Base-by-base conservation (phyloP, 148 eudicot species). In the Fagopyrum homotropicum region DNA sequence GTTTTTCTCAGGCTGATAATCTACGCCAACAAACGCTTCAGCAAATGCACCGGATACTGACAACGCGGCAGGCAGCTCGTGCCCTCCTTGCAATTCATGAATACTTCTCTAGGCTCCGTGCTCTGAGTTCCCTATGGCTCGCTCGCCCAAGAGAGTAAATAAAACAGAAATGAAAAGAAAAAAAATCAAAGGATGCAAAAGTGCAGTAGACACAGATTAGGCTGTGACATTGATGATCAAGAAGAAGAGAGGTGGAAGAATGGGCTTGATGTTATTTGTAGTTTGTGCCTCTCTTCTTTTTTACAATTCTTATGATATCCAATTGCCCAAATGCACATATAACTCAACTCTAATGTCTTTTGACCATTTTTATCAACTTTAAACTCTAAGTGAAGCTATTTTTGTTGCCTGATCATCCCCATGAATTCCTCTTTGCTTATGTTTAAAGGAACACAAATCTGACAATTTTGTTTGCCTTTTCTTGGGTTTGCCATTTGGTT, bases 111-210 rank as follows among this genome's bases (percentile, higher is more conserved):
- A 75, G 84, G 80, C 80, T 86, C 76, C 87, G 87, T 17, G 89
- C 89, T 40, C 78, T 79, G 35, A 82, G 89, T 73, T 82, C 87
- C 52, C 84, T 84, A n/a, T 82, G 88, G 88, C 86, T 86, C 17
- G 89, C 87, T 19, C 83, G 84, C 6, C 83, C 81, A 19, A 81
- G 81, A 78, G 89, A 84, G 74, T 87, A 82, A 86, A 54, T 68
- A 61, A 61, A 72, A 72, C 74, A 17, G 74, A 72, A 72, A 49
- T 47, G n/a, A 16, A 17, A 35, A 15, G 14, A n/a, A 45, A 22
- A 71, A 70, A n/a, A 45, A 48, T 17, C 35, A 45, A 7, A 48
- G 6, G 29, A 71, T 71, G 70, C 70, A 64, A 64, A 64, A 40
- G 40, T 64, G 70, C 70, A 64, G 70, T 64, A 66, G 71, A 35